Base-by-base conservation (phyloP, 2,329 filamentous ascomycete genomes). In the Mycosphaerella sp. region DNA sequence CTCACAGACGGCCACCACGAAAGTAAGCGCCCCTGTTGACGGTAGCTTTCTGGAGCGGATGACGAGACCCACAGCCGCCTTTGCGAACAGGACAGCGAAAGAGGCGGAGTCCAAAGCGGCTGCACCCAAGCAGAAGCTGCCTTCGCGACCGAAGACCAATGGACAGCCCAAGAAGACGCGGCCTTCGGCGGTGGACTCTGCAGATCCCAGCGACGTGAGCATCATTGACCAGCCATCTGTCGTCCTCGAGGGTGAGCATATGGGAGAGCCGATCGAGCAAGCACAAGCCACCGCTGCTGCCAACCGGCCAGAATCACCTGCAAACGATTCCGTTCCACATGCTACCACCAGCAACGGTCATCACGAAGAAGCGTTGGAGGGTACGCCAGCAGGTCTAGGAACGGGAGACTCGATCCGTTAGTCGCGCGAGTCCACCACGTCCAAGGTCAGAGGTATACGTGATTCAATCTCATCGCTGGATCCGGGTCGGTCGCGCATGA, bases 11-110 rank as follows among this genome's bases (percentile, higher is more conserved):
- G 48, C 54, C 23, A 48, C 53, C 26, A 61, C 59, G 53, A 63
- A 63, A 62, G 75, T 76, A 56, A 74, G 79, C 26, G 76, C 75
- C 45, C 78, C 79, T 14, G 76, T 86, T 1, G 84, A 88, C 59
- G 84, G 87, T 60, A 72, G 82, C 11, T 91, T 91, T 70, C 73
- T 91, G 26, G 86, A 85, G n/a, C 81, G 87, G 49, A 89, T 91
- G 86, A 90, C 85, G 82, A 77, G 86, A 40, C 87, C 87, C 2
- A 91, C 87, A 0, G 80, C 85, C 43, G 76, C 81, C 44, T 88
- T 84, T 4, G 78, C 84, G 7, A 83, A 77, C 59, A 89, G 88
- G 72, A 46, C 43, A 47, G 50, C 50, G 14, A 85, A 87, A 4
- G 89, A 87, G 71, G 68, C 67, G 4, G 68, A 70, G 11, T 66